Conservation (phyloP, 805 yeast species). For the Monosporozyma siamensis region DNA sequence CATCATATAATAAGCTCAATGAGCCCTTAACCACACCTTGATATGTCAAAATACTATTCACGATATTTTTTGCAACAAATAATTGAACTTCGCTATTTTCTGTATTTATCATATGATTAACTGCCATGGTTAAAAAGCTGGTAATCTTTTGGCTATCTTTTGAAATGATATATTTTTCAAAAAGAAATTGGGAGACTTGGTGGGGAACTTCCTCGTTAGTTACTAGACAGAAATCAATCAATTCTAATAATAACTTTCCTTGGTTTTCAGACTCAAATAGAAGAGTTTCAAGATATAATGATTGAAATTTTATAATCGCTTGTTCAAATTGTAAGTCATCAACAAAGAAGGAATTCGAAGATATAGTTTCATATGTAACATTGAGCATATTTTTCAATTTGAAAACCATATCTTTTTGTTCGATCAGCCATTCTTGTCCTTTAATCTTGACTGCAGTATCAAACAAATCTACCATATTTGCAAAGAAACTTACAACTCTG, state of each 20-base stretch:
- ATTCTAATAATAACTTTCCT: constrained; percentile 30
- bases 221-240: constrained; percentile 31
- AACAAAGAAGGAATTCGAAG: constrained; percentile 22
- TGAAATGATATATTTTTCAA: constrained; percentile 44
- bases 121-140: constrained; percentile 41
- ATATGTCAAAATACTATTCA: constrained; percentile 55
- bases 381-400: constrained; percentile 24
- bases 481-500: constrained; percentile 37
- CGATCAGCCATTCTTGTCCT: constrained; percentile 50
- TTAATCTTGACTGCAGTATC: constrained; percentile 40
- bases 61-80: constrained; percentile 50
- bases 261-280: constrained; percentile 29
- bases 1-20: constrained; percentile 36
- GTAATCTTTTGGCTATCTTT: constrained; percentile 39
- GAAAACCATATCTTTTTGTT: constrained; percentile 32
- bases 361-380: constrained; percentile 19
- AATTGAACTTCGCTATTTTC: constrained; percentile 46
- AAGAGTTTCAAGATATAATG: constrained; percentile 34
- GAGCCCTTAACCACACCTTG: constrained; percentile 46
- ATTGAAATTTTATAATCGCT: constrained; percentile 55
- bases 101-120: constrained; percentile 41
- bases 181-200: constrained; percentile 48
- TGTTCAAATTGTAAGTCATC: constrained; percentile 63
- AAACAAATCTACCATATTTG: constrained; percentile 63
- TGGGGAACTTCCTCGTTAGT: constrained; percentile 25